Conservation (phyloP, 2,329 filamentous ascomycete species). For the Coleophoma crateriformis region DNA sequence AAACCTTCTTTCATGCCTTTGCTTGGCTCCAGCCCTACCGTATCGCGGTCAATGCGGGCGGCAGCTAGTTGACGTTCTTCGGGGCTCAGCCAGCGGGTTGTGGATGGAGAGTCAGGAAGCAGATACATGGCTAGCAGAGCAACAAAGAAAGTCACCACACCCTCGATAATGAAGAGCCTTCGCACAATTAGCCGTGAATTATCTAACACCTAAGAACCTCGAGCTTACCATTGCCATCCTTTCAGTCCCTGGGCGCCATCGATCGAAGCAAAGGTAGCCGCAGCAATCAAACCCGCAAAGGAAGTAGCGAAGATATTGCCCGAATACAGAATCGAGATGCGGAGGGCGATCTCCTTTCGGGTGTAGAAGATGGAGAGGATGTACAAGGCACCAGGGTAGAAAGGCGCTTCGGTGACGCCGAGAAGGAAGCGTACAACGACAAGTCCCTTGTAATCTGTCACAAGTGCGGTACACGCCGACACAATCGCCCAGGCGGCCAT, state of each 20-base stretch:
- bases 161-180: conserved; percentile 34
- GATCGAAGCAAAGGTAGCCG: conserved; percentile 22
- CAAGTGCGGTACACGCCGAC: conserved; percentile 28
- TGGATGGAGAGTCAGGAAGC: conserved; percentile 31
- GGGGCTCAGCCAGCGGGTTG: conserved; percentile 28
- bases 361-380: conserved; percentile 51
- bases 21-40: conserved; percentile 35
- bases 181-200: not conserved
- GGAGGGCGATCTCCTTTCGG: conserved; percentile 37
- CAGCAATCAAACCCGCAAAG: conserved; percentile 51
- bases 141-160: conserved; percentile 27
- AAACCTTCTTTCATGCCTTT: conserved; percentile 35
- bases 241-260: conserved; percentile 32
- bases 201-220: not conserved
- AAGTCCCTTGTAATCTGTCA: conserved; percentile 31
- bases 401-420: conserved; percentile 19
- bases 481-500: conserved; percentile 37
- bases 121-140: conserved; percentile 28
- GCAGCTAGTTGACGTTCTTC: conserved; percentile 36
- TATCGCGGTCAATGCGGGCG: conserved; percentile 35
- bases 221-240: conserved; percentile 31
- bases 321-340: conserved; percentile 39
- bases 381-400: conserved; percentile 43
- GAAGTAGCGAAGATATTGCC: conserved; percentile 37
- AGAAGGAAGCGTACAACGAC: conserved; percentile 29